A percentile compares a stretch with the other conserved stretches of the same genome.
phyloP scores from a whole-genome alignment of 164 flowering plant genomes.

The Echeveria elegans region DNA sequence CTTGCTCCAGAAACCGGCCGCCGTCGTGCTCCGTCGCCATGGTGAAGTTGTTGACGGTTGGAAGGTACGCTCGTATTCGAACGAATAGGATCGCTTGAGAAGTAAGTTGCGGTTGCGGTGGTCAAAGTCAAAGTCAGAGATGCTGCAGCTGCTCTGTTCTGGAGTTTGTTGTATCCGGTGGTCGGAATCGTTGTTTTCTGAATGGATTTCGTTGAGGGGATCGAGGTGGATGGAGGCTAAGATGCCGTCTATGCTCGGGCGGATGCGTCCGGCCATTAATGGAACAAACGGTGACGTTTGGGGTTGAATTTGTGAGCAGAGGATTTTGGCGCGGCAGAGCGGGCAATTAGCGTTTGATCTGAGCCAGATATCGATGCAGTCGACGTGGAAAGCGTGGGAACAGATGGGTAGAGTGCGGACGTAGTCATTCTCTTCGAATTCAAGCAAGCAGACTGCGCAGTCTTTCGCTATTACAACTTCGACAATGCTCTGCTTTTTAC shows the following conservation, averaged over 20 bases:
- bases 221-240: conserved; percentile 31
- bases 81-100: conserved; percentile 84
- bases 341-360: conserved; percentile 94
- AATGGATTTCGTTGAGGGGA: conserved; percentile 15
- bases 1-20: conserved; percentile 48
- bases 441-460: conserved; percentile 90
- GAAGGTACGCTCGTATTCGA: conserved; percentile 73
- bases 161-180: neutral
- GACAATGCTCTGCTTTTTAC: neutral
- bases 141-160: neutral
- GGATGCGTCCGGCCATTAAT: conserved; percentile 74
- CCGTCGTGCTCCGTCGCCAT: conserved; percentile 42
- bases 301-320: neutral
- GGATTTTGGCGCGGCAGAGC: conserved; percentile 76
- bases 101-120: conserved; percentile 39
- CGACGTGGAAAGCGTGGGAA: conserved; percentile 79
- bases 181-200: conserved; percentile 10
- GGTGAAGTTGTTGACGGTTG: conserved; percentile 71
- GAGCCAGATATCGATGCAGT: conserved; percentile 92
- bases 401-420: conserved; percentile 85
- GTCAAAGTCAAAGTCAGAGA: conserved; percentile 10
- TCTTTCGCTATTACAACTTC: conserved; percentile 16
- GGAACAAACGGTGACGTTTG: conserved; percentile 72
- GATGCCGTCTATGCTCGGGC: conserved; percentile 63
- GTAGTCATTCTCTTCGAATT: conserved; percentile 75